Conservation (phyloP, 345 rosid species). For the Lenwebbia sp. region DNA sequence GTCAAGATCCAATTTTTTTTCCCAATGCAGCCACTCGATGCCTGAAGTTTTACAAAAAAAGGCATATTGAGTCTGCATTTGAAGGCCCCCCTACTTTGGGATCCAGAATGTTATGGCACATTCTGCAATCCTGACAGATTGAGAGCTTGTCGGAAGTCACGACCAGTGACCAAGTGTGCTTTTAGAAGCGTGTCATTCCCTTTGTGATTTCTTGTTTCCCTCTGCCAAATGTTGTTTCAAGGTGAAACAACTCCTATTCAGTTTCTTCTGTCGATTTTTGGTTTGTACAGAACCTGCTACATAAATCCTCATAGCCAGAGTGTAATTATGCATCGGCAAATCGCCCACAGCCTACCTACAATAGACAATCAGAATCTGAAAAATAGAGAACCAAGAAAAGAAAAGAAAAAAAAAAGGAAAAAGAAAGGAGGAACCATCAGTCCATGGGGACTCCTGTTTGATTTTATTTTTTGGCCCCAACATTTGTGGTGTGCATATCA, state of each 20-base stretch:
- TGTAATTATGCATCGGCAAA: constrained; percentile 53
- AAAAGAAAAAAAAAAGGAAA: constrained; percentile 4
- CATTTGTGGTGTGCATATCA: neutral
- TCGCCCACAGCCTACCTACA: constrained; percentile 34
- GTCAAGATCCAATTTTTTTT: neutral
- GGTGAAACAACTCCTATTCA: neutral
- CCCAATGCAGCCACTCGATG: constrained; percentile 64
- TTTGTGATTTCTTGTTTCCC: constrained; percentile 11
- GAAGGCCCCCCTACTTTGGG: constrained; percentile 44
- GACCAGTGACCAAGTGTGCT: constrained; percentile 23
- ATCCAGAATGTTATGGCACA: constrained; percentile 63
- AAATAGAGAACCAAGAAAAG: neutral
- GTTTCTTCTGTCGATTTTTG: constrained; percentile 32
- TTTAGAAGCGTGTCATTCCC: constrained; percentile 34
- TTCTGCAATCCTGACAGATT: constrained; percentile 34
- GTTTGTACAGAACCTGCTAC: constrained; percentile 51
- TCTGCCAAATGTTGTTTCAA: constrained; percentile 11
- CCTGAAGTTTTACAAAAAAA: constrained; percentile 59
- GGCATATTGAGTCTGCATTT: constrained; percentile 34
- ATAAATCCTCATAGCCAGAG: constrained; percentile 24
- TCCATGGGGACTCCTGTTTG: constrained; percentile 21
- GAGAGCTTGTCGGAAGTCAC: neutral
- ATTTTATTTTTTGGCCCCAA: constrained; percentile 4
- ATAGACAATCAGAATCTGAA: neutral
- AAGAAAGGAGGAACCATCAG: constrained; percentile 41